Evolutionary conservation across 1,284 basidiomycete genomes (phyloP).

Genomic region (Moniliophthora roreri): DNA sequence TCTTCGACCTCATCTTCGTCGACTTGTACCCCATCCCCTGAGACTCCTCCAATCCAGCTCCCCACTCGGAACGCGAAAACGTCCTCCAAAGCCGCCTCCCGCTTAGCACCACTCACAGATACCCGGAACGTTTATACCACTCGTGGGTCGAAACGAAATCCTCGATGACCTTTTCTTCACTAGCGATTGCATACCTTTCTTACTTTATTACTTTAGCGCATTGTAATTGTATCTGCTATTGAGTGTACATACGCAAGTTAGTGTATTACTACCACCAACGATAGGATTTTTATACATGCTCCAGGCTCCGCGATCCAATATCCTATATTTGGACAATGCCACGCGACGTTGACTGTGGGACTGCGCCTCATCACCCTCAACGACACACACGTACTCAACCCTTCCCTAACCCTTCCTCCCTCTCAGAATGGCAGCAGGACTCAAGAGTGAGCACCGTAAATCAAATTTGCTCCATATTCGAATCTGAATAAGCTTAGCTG

Average conservation of each 20-base stretch:
- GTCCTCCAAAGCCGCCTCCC: conserved; percentile 1
- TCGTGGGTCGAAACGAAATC: conserved; percentile 11
- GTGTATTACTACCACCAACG: neutral
- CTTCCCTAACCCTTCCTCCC: too few species aligned
- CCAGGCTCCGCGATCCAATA: too few species aligned
- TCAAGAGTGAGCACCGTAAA: conserved; percentile 35
- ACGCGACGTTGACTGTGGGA: neutral
- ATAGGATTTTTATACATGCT: neutral
- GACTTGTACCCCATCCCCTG: neutral
- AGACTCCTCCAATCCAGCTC: conserved; percentile 3
- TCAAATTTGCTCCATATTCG: neutral
- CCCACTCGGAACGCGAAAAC: conserved; percentile 7
- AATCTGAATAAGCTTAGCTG: conserved; percentile 52
- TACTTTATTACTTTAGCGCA: neutral
- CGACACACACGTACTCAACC: conserved; percentile 18
- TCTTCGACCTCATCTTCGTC: conserved; percentile 11
- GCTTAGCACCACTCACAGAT: conserved; percentile 13
- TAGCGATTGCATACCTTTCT: neutral
- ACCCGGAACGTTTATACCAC: conserved; percentile 17
- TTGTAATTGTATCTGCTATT: too few species aligned
- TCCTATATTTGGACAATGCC: neutral
- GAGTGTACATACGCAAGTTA: too few species aligned
- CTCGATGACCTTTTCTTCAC: conserved; percentile 2
- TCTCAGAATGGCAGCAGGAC: conserved; percentile 45
- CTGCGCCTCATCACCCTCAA: neutral